Conservation (phyloP, 495 filamentous ascomycete genomes). For the Xylaria bambusicola region DNA sequence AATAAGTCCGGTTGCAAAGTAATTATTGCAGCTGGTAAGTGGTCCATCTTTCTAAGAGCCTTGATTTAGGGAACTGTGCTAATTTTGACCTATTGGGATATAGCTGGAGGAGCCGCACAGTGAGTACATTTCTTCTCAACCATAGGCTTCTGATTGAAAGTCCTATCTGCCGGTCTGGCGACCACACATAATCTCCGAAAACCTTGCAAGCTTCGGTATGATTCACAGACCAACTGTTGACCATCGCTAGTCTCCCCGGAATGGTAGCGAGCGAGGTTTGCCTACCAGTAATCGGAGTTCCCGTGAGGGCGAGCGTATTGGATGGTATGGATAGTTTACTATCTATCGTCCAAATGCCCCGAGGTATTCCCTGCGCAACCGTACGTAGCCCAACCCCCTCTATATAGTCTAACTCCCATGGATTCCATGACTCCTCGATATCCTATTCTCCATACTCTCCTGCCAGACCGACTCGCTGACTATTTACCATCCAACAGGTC, state of each 20-base stretch:
- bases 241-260: conserved; percentile 34
- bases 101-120: conserved; percentile 21
- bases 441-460: neutral
- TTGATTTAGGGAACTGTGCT: neutral
- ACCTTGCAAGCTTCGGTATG: too few species aligned
- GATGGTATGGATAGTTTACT: conserved; percentile 89
- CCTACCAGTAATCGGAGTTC: conserved; percentile 92
- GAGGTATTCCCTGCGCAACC: conserved; percentile 46
- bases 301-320: conserved; percentile 80
- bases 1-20: conserved; percentile 73
- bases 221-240: neutral
- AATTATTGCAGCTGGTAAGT: conserved; percentile 76
- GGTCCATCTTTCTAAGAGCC: neutral
- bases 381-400: conserved; percentile 12
- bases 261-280: conserved; percentile 86
- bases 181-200: too few species aligned
- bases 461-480: neutral
- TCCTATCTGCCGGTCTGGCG: too few species aligned
- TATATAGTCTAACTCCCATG: too few species aligned
- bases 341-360: conserved; percentile 92
- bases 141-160: too few species aligned
- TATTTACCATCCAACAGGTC: conserved; percentile 51
- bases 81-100: neutral
- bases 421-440: neutral
- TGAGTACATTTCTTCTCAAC: conserved; percentile 6